These are phyloP conservation scores for Takashimella tepidaria DNA, from an alignment of 1,284 basidiomycete genomes.

Conservation along the genomic window DNA sequence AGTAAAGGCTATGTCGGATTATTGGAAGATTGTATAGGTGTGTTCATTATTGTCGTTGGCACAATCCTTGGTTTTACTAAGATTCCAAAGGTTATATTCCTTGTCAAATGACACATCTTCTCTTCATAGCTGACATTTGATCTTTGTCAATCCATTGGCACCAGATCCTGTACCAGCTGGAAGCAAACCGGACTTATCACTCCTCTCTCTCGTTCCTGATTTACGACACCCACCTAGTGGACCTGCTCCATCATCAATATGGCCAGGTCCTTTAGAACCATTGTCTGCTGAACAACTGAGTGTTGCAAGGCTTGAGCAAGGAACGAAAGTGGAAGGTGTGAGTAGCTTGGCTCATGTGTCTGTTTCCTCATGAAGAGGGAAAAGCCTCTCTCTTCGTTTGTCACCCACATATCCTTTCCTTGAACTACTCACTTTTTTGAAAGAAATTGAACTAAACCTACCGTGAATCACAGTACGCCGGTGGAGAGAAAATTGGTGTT, in stretches of 20 bases:
- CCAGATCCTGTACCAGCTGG: constrained; percentile 35
- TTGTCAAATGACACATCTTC: too few species aligned
- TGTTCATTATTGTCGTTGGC: constrained; percentile 9
- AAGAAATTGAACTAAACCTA: too few species aligned
- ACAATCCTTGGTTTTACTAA: too few species aligned
- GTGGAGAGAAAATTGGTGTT: constrained; percentile 32
- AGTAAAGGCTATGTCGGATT: constrained; percentile 40
- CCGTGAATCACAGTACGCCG: constrained; percentile 25
- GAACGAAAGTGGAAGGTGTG: constrained; percentile 32
- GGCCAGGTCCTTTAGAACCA: constrained; percentile 14
- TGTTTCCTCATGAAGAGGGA: background rate
- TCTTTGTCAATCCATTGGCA: background rate
- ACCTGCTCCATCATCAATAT: constrained; percentile 12
- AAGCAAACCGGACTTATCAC: constrained; percentile 17
- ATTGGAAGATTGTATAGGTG: constrained; percentile 42
- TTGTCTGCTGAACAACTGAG: constrained; percentile 22
- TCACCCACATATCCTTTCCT: too few species aligned
- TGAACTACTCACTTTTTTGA: too few species aligned
- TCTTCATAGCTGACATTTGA: too few species aligned
- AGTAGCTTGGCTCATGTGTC: constrained; percentile 4
- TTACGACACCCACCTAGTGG: constrained; percentile 6
- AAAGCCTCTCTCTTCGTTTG: too few species aligned
- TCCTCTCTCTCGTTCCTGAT: constrained; percentile 26
- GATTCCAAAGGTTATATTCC: too few species aligned
- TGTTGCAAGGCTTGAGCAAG: constrained; percentile 28